Evolutionary conservation across 2,329 filamentous ascomycete species (phyloP), one percentile per base, ranked within the genome.

Genomic region (Endoconidiophora polonica): DNA sequence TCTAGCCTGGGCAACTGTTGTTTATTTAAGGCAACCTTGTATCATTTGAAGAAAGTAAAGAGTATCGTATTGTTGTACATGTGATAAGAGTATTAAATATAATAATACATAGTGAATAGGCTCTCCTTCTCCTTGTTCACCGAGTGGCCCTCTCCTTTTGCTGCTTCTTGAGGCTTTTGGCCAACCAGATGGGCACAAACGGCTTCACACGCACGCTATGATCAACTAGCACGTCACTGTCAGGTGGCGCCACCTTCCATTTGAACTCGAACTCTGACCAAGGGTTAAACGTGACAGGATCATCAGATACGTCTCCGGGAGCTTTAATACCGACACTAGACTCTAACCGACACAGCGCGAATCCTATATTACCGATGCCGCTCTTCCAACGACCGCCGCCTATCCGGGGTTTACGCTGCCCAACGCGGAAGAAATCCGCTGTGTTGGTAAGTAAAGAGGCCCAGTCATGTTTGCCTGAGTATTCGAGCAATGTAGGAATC

Each of bases 321-420:
- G 91, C 67, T 33, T 70, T 69, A 44, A 91, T 67, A 60, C 86
- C 82, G 4, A 86, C 94, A 88, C 95, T 95, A 61, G 81, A 80
- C 66, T 94, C 87, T 57, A 96, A 65, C 23, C 90, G 78, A 61
- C 90, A 95, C 56, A 95, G 66, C 2, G 80, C 90, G 48, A 98
- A 69, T 1, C 91, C 91, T 26, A 96, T 66, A 60, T 95, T 94
- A 1, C 88, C 90, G 12, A 90, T 69, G 0, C 84, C 82, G 29
- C 68, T 69, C 48, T 96, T 69, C 68, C 85, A 88, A 61, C 85
- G 94, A 5, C 29, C 29, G 12, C 29, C 9, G 3, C 29, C 29
- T 3, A 10, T 2, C 29, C 2, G 29, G 29, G 1, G 2, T 12
- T 33, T 33, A 7, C 12, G 9, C 12, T 12, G 29, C 41, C 90